phyloP scores from a whole-genome alignment of 371 early-diverging fungal genomes.

The Chytridium lagenaria region DNA sequence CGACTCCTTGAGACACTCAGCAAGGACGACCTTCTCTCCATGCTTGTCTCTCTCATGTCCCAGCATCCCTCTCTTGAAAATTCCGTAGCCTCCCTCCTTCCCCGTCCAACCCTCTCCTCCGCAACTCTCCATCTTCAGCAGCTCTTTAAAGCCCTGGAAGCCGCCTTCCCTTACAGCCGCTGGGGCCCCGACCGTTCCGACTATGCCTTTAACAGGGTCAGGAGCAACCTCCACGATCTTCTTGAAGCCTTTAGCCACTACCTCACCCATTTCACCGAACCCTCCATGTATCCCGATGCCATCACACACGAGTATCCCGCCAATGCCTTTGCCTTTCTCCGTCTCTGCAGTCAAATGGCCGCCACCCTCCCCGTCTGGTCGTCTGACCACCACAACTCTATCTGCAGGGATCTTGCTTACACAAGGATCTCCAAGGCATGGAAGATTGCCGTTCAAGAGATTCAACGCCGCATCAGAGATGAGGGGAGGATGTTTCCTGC shows the following conservation, averaged over 20 bases:
- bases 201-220: slow-evolving; percentile 88
- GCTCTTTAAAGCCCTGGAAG: slow-evolving; percentile 70
- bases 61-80: slow-evolving; percentile 74
- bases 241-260: slow-evolving; percentile 82
- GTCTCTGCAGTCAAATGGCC: slow-evolving; percentile 64
- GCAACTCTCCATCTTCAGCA: slow-evolving; percentile 69
- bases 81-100: slow-evolving; percentile 77
- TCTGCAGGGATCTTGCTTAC: slow-evolving; percentile 69
- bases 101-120: slow-evolving; percentile 85
- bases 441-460: slow-evolving; percentile 74
- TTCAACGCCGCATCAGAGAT: slow-evolving; percentile 67
- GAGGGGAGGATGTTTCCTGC: slow-evolving; percentile 79
- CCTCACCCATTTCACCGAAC: slow-evolving; percentile 83
- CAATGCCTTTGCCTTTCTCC: slow-evolving; percentile 77
- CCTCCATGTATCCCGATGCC: slow-evolving; percentile 36
- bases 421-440: slow-evolving; percentile 76
- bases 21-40: slow-evolving; percentile 73
- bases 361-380: slow-evolving; percentile 83
- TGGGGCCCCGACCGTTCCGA: slow-evolving; percentile 75
- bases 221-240: slow-evolving; percentile 74
- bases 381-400: slow-evolving; percentile 67
- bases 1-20: slow-evolving; percentile 61
- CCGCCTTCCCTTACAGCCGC: slow-evolving; percentile 84
- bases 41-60: slow-evolving; percentile 74
- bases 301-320: slow-evolving; percentile 59